phyloP scores from a whole-genome alignment of 176 grass and related monocot species.

The Coix lacrymajobi region DNA sequence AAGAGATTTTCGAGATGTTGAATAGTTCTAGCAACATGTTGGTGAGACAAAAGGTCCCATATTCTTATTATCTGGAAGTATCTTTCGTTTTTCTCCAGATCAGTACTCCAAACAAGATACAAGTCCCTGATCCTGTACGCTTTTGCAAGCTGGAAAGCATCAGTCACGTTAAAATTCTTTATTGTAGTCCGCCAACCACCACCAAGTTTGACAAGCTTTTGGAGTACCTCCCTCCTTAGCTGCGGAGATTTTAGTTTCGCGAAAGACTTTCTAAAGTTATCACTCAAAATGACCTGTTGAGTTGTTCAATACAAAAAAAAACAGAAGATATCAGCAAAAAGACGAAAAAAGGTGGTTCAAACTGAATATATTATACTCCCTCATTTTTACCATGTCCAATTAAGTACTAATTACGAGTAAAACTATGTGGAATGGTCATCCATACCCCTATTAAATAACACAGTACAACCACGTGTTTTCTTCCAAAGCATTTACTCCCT shows the following conservation, averaged over 20 bases:
- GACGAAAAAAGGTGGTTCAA: neutral
- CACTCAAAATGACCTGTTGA: constrained; percentile 66
- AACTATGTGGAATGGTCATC: too few relatives aligned
- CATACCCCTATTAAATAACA: too few relatives aligned
- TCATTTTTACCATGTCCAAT: too few relatives aligned
- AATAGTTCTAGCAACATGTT: constrained; percentile 44
- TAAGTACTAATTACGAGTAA: too few relatives aligned
- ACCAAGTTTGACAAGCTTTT: constrained; percentile 64
- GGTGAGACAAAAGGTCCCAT: constrained; percentile 57
- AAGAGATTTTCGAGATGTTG: constrained; percentile 61
- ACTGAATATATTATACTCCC: neutral
- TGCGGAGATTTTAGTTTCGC: constrained; percentile 47
- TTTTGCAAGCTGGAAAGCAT: constrained; percentile 46
- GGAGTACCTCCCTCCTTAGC: constrained; percentile 42
- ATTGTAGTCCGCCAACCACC: constrained; percentile 52
- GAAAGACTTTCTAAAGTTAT: constrained; percentile 74
- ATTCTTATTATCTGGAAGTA: constrained; percentile 74
- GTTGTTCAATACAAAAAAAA: constrained; percentile 13
- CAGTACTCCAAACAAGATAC: constrained; percentile 74
- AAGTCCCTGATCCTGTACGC: constrained; percentile 41
- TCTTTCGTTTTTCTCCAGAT: constrained; percentile 51
- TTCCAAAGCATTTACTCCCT: too few relatives aligned
- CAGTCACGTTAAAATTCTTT: constrained; percentile 5
- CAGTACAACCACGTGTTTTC: too few relatives aligned
- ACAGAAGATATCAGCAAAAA: neutral